Evolutionary conservation across 768 basidiomycete species (phyloP).

Genomic region (Mycena pura): DNA sequence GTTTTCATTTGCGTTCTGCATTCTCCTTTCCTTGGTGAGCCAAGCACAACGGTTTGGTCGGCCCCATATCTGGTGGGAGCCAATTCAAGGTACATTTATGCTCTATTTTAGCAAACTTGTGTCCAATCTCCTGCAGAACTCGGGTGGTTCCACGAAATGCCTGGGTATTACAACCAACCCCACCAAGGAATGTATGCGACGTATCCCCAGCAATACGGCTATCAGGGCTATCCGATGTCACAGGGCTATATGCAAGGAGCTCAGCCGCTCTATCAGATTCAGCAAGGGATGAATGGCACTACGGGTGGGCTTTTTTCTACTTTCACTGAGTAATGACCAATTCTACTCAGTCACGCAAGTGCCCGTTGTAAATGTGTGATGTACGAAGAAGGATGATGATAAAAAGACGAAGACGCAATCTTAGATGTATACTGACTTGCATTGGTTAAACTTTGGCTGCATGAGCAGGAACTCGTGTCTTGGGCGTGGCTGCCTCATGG

Average conservation of each 20-base stretch:
- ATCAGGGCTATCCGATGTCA: constrained; percentile 48
- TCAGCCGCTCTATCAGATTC: constrained; percentile 15
- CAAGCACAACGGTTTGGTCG: constrained; percentile 62
- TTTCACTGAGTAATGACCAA: not conserved
- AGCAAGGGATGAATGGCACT: constrained; percentile 19
- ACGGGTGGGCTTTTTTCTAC: not conserved
- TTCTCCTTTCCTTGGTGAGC: constrained; percentile 63
- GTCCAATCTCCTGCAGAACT: constrained; percentile 55
- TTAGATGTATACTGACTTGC: not conserved
- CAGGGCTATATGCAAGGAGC: constrained; percentile 37
- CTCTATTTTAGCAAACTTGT: not conserved
- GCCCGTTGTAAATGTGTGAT: constrained; percentile 13
- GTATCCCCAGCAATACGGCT: constrained; percentile 36
- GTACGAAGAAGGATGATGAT: not conserved
- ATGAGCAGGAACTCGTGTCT: constrained; percentile 25
- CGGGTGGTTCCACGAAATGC: constrained; percentile 78
- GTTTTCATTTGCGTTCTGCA: constrained; percentile 55
- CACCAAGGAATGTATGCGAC: constrained; percentile 36
- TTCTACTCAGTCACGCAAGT: constrained; percentile 22
- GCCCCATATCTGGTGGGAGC: constrained; percentile 62
- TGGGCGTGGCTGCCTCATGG: constrained; percentile 29
- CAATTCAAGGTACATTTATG: constrained; percentile 51
- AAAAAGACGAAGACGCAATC: constrained; percentile 3
- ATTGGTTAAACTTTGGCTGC: constrained; percentile 5
- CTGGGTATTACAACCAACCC: constrained; percentile 62